These are phyloP conservation scores for Zanthoxylum bungeanum DNA, from an alignment of 345 rosid species.

Conservation along the genomic window DNA sequence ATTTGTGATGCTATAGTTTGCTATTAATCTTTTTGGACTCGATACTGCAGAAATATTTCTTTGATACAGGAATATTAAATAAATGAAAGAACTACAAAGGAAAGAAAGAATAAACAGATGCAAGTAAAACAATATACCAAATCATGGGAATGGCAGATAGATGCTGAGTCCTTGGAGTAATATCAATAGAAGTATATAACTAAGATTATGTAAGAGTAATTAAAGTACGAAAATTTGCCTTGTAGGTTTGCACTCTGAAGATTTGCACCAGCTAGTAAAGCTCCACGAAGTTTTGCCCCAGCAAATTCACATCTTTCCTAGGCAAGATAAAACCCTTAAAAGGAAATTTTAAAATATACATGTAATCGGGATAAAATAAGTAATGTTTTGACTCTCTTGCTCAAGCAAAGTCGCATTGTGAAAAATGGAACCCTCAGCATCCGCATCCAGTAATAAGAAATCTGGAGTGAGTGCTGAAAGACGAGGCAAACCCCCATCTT, in stretches of 20 bases:
- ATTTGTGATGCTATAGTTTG: background rate
- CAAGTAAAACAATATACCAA: background rate
- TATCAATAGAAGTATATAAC: background rate
- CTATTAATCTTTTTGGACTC: background rate
- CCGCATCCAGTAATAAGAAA: constrained; percentile 55
- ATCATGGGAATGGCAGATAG: background rate
- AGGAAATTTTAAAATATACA: constrained; percentile 2
- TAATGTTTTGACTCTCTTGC: constrained; percentile 43
- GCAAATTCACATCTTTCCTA: constrained; percentile 94
- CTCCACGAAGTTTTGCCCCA: constrained; percentile 83
- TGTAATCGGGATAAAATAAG: background rate
- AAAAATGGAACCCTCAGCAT: constrained; percentile 77
- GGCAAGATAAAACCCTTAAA: constrained; percentile 34
- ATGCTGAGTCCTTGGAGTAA: background rate
- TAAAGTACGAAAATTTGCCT: constrained; percentile 37
- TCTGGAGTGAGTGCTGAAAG: background rate
- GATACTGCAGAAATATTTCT: background rate
- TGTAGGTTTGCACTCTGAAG: constrained; percentile 96
- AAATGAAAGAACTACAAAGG: background rate
- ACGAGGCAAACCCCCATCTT: background rate
- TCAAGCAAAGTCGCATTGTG: constrained; percentile 92
- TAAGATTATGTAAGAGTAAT: background rate
- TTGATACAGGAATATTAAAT: background rate
- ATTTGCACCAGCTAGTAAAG: constrained; percentile 78
- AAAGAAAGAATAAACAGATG: background rate